phyloP scores from a whole-genome alignment of 306 rosid genomes.

The Trifolium dubium region DNA sequence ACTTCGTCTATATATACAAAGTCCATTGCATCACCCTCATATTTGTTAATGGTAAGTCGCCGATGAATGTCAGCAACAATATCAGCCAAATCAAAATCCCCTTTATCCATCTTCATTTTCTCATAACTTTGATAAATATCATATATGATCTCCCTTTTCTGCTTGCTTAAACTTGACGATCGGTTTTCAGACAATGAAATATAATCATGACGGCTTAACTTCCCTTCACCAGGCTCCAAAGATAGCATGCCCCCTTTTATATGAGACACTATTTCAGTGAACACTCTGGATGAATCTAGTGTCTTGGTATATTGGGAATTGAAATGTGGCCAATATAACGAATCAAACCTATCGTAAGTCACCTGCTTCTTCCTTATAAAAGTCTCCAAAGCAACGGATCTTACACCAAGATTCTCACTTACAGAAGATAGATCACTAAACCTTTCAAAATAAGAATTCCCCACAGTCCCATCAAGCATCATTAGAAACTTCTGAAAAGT shows the following conservation, averaged over 20 bases:
- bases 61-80: conserved; percentile 69
- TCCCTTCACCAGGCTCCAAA: conserved; percentile 48
- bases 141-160: conserved; percentile 58
- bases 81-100: conserved; percentile 80
- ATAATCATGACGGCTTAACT: conserved; percentile 59
- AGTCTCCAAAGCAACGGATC: conserved; percentile 59
- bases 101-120: conserved; percentile 61
- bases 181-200: conserved; percentile 50
- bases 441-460: conserved; percentile 71
- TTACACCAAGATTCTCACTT: conserved; percentile 40
- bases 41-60: conserved; percentile 51
- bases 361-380: conserved; percentile 69
- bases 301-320: conserved; percentile 56
- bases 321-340: conserved; percentile 75
- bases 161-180: conserved; percentile 50
- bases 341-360: conserved; percentile 64
- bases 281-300: conserved; percentile 69
- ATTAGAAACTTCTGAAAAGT: conserved; percentile 76
- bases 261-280: conserved; percentile 72
- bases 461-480: conserved; percentile 84
- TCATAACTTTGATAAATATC: conserved; percentile 68
- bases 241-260: conserved; percentile 67
- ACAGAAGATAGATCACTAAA: conserved; percentile 45
- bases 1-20: conserved; percentile 84
- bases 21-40: conserved; percentile 58